Base-by-base conservation (phyloP, 257 asterid species). In the Fraxinus anomala region DNA sequence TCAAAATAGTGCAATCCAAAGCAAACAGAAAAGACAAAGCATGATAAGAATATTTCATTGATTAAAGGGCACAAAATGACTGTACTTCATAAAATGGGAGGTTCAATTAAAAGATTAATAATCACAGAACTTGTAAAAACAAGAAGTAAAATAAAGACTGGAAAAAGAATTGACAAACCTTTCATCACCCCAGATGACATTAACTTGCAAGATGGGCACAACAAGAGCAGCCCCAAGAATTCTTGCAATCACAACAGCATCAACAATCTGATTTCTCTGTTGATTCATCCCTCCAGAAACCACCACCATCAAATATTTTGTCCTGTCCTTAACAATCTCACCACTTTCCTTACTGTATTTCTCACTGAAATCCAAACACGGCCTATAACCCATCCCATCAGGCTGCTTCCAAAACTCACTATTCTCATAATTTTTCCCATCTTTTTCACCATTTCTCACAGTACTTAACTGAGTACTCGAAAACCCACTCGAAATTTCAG, bases 401-500 rank as follows among this genome's bases (percentile, higher is more conserved):
- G 98, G 98, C 85, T 95, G 99, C 87, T 79, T 82, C 99, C 99
- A 95, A 68, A 95, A 95, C 84, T 76, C 91, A 1, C 21, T 51
- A 16, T 17, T 51, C 61, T 51, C 61, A 51, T 51, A 51, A 4
- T 76, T 79, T 63, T 76, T 76, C 44, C 77, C 96, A 14, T 72
- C 89, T 63, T 51, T 75, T 51, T 11, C 49, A 42, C 2, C 49
- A 2, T 10, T 40, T 40, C 16, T 40, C 14, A 28, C 81, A 5
- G 47, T 33, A 56, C 51, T 69, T 11, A 73, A 33, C 85, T 74
- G 54, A 23, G 83, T 54, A 70, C 70, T 76, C 71, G 54, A 66
- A 0, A 81, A 16, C 82, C 90, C 90, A 72, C 26, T 61, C 1
- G 84, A 81, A 17, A 82, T 70, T 3, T 63, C 16, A 0, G 76